These are phyloP conservation scores for Cystofilobasidium macerans DNA, from an alignment of 768 basidiomycete genomes.

Conservation along the genomic window DNA sequence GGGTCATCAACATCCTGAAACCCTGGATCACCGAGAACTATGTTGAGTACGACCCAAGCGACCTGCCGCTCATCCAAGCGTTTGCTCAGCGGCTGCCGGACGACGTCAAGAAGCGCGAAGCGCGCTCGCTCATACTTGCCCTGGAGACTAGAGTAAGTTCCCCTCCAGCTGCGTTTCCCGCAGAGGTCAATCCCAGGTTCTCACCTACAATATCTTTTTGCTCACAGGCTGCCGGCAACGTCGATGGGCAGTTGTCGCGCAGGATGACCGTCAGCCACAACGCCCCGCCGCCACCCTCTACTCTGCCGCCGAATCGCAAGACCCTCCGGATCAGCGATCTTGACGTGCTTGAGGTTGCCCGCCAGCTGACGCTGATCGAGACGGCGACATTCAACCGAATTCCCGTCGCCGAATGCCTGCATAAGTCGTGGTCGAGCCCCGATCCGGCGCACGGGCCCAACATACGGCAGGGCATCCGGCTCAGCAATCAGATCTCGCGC, in stretches of 20 bases:
- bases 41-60: conserved; percentile 43
- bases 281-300: conserved; percentile 57
- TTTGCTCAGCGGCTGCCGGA: conserved; percentile 16
- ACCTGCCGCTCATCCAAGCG: conserved; percentile 8
- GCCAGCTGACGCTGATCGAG: conserved; percentile 88
- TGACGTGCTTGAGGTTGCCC: conserved; percentile 75
- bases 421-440: conserved; percentile 50
- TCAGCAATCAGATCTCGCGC: conserved; percentile 84
- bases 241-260: conserved; percentile 46
- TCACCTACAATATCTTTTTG: not conserved
- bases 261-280: conserved; percentile 51
- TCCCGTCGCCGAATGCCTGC: conserved; percentile 77
- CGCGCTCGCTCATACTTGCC: conserved; percentile 29
- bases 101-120: conserved; percentile 14
- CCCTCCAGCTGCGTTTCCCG: too few species aligned
- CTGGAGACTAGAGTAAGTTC: conserved; percentile 29
- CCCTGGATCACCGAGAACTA: conserved; percentile 74
- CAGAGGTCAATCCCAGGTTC: not conserved
- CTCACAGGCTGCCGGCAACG: conserved; percentile 33
- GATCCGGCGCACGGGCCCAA: conserved; percentile 45
- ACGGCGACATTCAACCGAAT: conserved; percentile 76
- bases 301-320: conserved; percentile 56
- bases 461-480: conserved; percentile 74
- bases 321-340: conserved; percentile 60
- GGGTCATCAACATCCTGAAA: conserved; percentile 82